Evolutionary conservation across 495 filamentous ascomycete species (phyloP), one percentile per base, ranked within the genome.

Genomic region (Neurospora tetrasperma): DNA sequence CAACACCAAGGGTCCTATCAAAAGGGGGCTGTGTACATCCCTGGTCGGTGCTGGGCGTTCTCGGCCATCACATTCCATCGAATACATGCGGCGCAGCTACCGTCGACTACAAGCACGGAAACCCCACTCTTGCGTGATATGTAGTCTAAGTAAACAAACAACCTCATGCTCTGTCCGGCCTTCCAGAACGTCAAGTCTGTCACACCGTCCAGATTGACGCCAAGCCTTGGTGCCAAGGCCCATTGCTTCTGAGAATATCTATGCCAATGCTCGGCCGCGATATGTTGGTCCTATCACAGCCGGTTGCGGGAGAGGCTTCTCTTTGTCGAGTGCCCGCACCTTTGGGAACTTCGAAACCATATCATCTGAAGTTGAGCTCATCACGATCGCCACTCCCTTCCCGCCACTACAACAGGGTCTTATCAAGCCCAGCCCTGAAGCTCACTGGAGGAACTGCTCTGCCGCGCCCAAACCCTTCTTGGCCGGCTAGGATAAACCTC

Each of bases 401-500:
- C 54, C 23, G 14, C 54, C 54, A 62, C 54, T 4, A 23, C 54
- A 38, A 18, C 54, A 66, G 27, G 27, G 27, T 66, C 54, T 66
- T 66, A 66, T 66, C 54, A 35, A 66, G 54, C 54, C 54, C 54
- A 66, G 54, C 27, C 54, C 12, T 31, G 3, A 66, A 18, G 6
- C 27, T 66, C 54, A 66, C 54, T 66, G 54, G 54, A 8, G 35
- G 54, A 66, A 8, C 27, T 31, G 27, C 27, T 66, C 27, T 66
- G 54, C 54, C 14, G 54, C 14, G 54, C 54, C 14, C 54, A 9
- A 8, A 35, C 16, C 23, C 54, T 35, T 66, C 23, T 66, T 66
- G 54, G 54, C 54, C 27, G 18, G 46, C 74, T 73, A 70, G 79
- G 74, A 79, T 78, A 72, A 43, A 75, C 70, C 71, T 80, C 76